Percentiles rank a stretch among this genome's conserved stretches.
Conservation (phyloP, 768 basidiomycete genomes). For the Dioszegia crocea region DNA sequence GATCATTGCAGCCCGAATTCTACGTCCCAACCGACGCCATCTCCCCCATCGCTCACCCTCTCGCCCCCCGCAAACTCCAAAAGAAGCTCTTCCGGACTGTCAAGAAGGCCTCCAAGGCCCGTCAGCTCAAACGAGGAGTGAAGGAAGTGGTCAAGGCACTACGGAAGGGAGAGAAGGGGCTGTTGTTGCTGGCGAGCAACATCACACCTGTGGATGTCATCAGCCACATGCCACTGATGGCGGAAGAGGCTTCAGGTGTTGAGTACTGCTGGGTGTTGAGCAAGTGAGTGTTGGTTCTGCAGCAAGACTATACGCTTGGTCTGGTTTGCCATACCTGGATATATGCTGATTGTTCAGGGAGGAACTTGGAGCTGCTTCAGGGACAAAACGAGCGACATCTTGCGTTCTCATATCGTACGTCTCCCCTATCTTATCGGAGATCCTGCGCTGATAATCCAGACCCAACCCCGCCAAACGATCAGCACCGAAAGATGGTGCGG, state of each 20-base stretch:
- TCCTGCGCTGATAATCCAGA: constrained; percentile 14
- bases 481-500: constrained; percentile 39
- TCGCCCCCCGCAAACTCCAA: constrained; percentile 85
- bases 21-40: constrained; percentile 72
- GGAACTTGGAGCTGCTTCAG: constrained; percentile 89
- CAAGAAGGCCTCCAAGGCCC: constrained; percentile 88
- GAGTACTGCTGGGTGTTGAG: constrained; percentile 50
- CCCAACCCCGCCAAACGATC: constrained; percentile 35
- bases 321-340: too few relatives aligned
- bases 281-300: constrained; percentile 80
- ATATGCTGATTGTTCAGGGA: constrained; percentile 52
- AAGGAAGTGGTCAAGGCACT: constrained; percentile 93
- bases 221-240: constrained; percentile 93
- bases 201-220: constrained; percentile 78
- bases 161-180: constrained; percentile 93
- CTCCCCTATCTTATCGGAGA: not conserved
- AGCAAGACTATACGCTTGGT: too few relatives aligned
- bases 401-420: constrained; percentile 78
- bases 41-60: constrained; percentile 87
- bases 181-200: constrained; percentile 92
- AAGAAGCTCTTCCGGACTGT: constrained; percentile 94
- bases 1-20: constrained; percentile 39
- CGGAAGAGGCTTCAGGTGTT: constrained; percentile 71
- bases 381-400: constrained; percentile 96
- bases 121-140: constrained; percentile 94